Conservation (phyloP, 139 green algal species). For the Pedinophyceae sp. region DNA sequence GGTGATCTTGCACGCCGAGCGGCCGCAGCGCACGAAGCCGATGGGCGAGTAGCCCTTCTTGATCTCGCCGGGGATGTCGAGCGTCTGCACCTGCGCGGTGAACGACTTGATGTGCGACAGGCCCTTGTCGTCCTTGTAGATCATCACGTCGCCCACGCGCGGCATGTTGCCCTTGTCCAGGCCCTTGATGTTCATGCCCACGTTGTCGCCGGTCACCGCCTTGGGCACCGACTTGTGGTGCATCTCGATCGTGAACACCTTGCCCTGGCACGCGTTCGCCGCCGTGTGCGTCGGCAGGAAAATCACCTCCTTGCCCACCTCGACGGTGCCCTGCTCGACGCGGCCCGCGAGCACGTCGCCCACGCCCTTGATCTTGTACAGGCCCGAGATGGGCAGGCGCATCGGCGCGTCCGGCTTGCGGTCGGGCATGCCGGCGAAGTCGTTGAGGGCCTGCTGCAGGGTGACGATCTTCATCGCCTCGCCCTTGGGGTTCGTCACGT, state of each 20-base stretch:
- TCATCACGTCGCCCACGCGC: constrained; percentile 79
- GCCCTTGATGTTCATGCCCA: constrained; percentile 98
- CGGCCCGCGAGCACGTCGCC: constrained; percentile 93
- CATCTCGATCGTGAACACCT: constrained; percentile 99
- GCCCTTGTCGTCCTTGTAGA: constrained; percentile 71
- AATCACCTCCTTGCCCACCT: constrained; percentile 74
- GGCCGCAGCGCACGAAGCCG: constrained; percentile 77
- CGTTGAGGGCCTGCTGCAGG: constrained; percentile 80
- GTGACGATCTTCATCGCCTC: constrained; percentile 43
- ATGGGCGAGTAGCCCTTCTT: constrained; percentile 83
- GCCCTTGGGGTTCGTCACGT: constrained; percentile 37
- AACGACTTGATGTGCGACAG: constrained; percentile 55
- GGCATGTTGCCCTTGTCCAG: constrained; percentile 88
- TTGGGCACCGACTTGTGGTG: constrained; percentile 94
- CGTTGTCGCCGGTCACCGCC: constrained; percentile 89
- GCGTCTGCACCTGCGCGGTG: constrained; percentile 77
- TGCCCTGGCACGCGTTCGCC: constrained; percentile 75
- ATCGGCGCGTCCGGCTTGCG: constrained; percentile 67
- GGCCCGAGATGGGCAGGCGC: constrained; percentile 79
- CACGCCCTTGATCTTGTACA: constrained; percentile 99
- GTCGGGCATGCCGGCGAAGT: constrained; percentile 57
- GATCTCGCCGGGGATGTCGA: constrained; percentile 81
- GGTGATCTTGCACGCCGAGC: constrained; percentile 65
- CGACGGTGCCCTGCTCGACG: constrained; percentile 92
- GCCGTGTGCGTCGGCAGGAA: constrained; percentile 56